Evolutionary conservation across 768 basidiomycete genomes (phyloP).

Genomic region (Boletus huronensis): DNA sequence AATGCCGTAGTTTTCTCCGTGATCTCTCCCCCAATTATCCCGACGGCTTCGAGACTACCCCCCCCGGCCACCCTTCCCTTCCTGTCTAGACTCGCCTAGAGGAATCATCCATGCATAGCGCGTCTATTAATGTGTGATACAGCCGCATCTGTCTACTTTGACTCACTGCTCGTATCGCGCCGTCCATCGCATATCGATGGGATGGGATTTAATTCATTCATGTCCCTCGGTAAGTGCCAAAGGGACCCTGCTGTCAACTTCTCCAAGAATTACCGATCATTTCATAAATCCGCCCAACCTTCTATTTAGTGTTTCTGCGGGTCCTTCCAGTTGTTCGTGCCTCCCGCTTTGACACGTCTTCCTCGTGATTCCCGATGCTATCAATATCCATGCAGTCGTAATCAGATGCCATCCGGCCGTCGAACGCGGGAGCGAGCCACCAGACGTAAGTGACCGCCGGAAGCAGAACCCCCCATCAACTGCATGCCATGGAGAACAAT

Average conservation of each 20-base stretch:
- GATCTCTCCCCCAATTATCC: conserved; percentile 11
- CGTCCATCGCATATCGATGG: conserved; percentile 24
- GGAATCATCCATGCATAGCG: not conserved
- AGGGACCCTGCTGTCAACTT: conserved; percentile 7
- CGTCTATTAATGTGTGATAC: conserved; percentile 10
- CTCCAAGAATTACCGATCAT: conserved; percentile 21
- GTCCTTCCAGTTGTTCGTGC: conserved; percentile 15
- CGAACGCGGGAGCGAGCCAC: conserved; percentile 32
- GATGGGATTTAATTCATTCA: conserved; percentile 26
- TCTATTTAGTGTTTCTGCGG: conserved; percentile 26
- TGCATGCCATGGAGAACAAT: conserved; percentile 20
- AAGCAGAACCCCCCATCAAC: conserved; percentile 24
- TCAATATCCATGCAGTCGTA: conserved; percentile 18
- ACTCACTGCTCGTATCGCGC: conserved; percentile 10
- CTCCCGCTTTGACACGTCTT: conserved; percentile 16
- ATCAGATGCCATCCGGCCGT: conserved; percentile 15
- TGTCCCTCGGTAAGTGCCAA: conserved; percentile 15
- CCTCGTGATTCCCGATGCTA: conserved; percentile 19
- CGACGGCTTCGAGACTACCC: conserved; percentile 11
- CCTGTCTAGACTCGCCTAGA: conserved; percentile 2
- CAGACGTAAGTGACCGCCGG: conserved; percentile 31
- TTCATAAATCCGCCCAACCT: conserved; percentile 25
- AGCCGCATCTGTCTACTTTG: not conserved
- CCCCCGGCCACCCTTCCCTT: conserved; percentile 25
- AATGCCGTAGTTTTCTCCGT: conserved; percentile 13